Percentiles rank a stretch among this genome's conserved stretches.
Evolutionary conservation across 768 basidiomycete species (phyloP).

Genomic region (Kwoniella sp.): DNA sequence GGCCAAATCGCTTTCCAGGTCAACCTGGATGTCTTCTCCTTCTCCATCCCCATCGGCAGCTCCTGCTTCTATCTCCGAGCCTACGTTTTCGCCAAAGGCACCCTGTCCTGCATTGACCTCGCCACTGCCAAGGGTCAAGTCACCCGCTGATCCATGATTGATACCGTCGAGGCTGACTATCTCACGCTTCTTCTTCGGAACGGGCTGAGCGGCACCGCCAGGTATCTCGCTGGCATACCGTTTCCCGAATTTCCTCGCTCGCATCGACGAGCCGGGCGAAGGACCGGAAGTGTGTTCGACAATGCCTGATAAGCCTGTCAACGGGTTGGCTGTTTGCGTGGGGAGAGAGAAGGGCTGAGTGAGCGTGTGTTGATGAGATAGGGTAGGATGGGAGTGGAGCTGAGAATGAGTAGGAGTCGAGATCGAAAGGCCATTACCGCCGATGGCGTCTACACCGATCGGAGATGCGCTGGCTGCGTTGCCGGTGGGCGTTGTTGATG

Average conservation of each 20-base stretch:
- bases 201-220: slow-evolving; percentile 42
- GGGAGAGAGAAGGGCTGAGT: neutral
- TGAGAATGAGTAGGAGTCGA: neutral
- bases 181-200: slow-evolving; percentile 27
- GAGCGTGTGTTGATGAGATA: neutral
- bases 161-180: neutral
- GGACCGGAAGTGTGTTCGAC: slow-evolving; percentile 13
- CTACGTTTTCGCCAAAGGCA: neutral
- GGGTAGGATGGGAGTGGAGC: neutral
- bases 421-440: neutral
- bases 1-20: slow-evolving; percentile 26
- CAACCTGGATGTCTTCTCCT: slow-evolving; percentile 14
- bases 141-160: neutral
- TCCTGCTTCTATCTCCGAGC: neutral
- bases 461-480: neutral
- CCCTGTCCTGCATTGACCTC: neutral
- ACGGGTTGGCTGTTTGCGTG: neutral
- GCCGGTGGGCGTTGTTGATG: neutral
- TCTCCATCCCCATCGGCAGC: neutral
- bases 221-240: slow-evolving; percentile 29
- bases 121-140: neutral
- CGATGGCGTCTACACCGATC: neutral
- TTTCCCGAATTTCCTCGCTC: slow-evolving; percentile 41
- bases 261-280: slow-evolving; percentile 24
- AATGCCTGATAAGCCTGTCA: slow-evolving; percentile 1